Percentiles rank a stretch among this genome's conserved stretches.
These are phyloP conservation scores for Cenchrus americanus DNA, from an alignment of 176 grass and related monocot species.

Conservation along the genomic window DNA sequence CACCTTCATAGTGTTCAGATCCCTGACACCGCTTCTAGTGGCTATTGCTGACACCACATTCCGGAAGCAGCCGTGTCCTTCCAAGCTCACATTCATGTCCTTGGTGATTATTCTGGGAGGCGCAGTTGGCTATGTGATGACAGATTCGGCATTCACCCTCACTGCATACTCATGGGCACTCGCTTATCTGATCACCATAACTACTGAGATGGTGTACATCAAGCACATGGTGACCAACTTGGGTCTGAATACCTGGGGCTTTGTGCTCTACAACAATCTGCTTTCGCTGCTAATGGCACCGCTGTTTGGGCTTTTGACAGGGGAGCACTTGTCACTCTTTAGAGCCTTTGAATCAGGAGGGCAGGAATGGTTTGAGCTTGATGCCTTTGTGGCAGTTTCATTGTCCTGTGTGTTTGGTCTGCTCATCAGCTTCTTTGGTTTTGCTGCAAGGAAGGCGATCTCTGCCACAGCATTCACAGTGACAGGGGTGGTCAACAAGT, in stretches of 20 bases:
- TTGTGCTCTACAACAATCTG: constrained; percentile 82
- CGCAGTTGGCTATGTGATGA: constrained; percentile 62
- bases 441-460: constrained; percentile 69
- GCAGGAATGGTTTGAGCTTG: constrained; percentile 59
- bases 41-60: constrained; percentile 70
- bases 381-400: constrained; percentile 59
- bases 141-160: constrained; percentile 64
- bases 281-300: constrained; percentile 63
- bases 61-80: constrained; percentile 66
- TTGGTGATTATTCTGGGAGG: constrained; percentile 68
- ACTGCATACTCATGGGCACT: constrained; percentile 73
- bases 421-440: constrained; percentile 83
- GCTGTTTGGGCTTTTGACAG: constrained; percentile 60
- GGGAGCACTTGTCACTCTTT: constrained; percentile 64
- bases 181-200: constrained; percentile 68
- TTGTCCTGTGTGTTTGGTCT: constrained; percentile 78
- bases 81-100: constrained; percentile 64
- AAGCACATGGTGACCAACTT: constrained; percentile 78
- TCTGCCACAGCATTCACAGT: constrained; percentile 80
- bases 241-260: constrained; percentile 77
- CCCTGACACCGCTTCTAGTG: constrained; percentile 64
- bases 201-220: constrained; percentile 82
- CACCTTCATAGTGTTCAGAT: constrained; percentile 79
- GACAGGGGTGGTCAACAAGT: constrained; percentile 77
- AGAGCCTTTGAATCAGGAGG: constrained; percentile 55